phyloP scores from a whole-genome alignment of 208 protist species.

The Vickermania ingenoplastis region DNA sequence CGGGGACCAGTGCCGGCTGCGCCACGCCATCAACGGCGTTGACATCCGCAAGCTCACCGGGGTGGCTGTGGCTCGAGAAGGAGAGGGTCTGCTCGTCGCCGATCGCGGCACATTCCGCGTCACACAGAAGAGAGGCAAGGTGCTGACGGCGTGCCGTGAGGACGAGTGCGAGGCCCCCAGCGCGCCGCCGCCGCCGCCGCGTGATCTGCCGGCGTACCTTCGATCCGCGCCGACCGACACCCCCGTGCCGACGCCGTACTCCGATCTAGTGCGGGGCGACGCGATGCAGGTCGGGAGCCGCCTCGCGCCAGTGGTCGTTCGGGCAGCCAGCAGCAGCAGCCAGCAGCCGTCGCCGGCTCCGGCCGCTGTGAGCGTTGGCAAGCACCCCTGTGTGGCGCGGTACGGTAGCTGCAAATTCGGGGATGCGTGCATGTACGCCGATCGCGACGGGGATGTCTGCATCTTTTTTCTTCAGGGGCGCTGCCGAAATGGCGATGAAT shows the following conservation, averaged over 20 bases:
- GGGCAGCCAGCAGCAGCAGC: background rate
- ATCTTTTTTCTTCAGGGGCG: constrained; percentile 2
- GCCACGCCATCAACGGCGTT: constrained; percentile 5
- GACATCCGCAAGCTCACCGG: constrained; percentile 1
- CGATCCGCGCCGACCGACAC: background rate
- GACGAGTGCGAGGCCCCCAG: background rate
- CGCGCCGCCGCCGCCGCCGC: background rate
- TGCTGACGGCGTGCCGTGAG: background rate
- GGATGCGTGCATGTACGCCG: background rate
- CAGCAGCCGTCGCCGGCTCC: background rate
- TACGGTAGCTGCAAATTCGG: constrained; percentile 2
- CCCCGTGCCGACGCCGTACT: background rate
- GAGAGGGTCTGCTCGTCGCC: background rate
- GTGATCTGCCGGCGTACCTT: background rate
- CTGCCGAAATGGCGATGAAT: constrained; percentile 1
- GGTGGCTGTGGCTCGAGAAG: background rate
- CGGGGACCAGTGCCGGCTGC: background rate
- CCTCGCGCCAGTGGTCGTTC: too few relatives aligned
- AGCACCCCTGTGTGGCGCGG: constrained; percentile 1
- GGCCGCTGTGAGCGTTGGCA: background rate
- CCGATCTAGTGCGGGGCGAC: background rate
- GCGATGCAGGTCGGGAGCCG: too few relatives aligned
- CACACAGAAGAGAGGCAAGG: background rate
- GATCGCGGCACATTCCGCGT: background rate
- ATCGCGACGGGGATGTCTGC: background rate